Conservation (phyloP, 495 filamentous ascomycete genomes). For the Corynascus novoguineensis region DNA sequence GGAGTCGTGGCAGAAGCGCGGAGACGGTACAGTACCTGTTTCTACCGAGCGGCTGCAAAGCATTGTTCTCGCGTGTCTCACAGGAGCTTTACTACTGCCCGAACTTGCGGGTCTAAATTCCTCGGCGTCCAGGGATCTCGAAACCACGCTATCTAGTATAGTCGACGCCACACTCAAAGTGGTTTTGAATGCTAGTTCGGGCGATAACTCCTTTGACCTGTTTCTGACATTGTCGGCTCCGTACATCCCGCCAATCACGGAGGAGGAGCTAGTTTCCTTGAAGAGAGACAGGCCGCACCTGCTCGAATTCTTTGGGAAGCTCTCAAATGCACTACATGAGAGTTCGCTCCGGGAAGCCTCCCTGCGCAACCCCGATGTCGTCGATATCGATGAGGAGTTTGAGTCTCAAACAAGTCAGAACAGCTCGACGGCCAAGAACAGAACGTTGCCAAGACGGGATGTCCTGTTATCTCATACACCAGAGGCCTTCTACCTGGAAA, state of each 20-base stretch:
- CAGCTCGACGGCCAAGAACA: conserved; percentile 29
- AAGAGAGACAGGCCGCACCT: conserved; percentile 30
- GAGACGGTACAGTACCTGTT: conserved; percentile 36
- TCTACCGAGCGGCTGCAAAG: conserved; percentile 45
- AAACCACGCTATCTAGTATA: conserved; percentile 29
- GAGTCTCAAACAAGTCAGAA: conserved; percentile 49
- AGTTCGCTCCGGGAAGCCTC: conserved; percentile 25
- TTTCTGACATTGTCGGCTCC: conserved; percentile 32
- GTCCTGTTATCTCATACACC: conserved; percentile 40
- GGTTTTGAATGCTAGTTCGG: conserved; percentile 31
- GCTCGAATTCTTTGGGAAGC: conserved; percentile 35
- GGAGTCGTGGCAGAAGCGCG: conserved; percentile 40
- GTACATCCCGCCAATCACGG: conserved; percentile 35
- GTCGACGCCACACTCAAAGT: conserved; percentile 32
- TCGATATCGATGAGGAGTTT: conserved; percentile 77
- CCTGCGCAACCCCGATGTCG: conserved; percentile 46
- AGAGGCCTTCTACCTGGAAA: conserved; percentile 45
- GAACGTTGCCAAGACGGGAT: conserved; percentile 44
- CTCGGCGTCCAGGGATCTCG: conserved; percentile 37
- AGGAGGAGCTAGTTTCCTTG: conserved; percentile 26
- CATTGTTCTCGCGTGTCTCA: conserved; percentile 40
- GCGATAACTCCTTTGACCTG: conserved; percentile 32
- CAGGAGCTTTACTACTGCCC: conserved; percentile 38
- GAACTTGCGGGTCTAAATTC: conserved; percentile 38
- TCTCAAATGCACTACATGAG: conserved; percentile 45